Percentiles rank a stretch among this genome's conserved stretches.
Conservation (phyloP, 805 yeast species). For the Sugiyamaella chiloensis region DNA sequence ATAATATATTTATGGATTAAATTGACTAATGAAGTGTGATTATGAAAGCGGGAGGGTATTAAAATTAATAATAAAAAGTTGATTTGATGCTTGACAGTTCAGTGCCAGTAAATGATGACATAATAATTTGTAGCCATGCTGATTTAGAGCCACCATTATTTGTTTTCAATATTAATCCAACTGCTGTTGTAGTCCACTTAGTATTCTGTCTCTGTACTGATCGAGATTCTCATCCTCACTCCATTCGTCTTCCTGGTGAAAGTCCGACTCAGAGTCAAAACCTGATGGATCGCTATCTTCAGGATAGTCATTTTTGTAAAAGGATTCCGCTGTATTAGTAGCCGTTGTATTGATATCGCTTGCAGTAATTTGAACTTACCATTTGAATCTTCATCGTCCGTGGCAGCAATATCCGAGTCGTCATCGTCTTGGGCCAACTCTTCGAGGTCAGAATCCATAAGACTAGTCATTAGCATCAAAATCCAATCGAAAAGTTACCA, state of each 20-base stretch:
- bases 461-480: no score
- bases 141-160: no score
- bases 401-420: slow-evolving; percentile 29
- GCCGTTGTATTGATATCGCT: background rate
- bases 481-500: no score
- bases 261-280: slow-evolving; percentile 16
- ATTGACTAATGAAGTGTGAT: no score
- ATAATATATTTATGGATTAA: no score
- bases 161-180: no score
- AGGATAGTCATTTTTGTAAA: slow-evolving; percentile 90
- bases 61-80: no score
- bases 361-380: no score
- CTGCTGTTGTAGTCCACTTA: slow-evolving; percentile 17
- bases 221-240: slow-evolving; percentile 28
- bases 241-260: slow-evolving; percentile 21
- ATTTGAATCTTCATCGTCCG: slow-evolving; percentile 41
- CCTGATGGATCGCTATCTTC: slow-evolving; percentile 42
- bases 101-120: no score
- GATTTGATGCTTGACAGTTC: no score
- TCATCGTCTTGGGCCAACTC: slow-evolving; percentile 39
- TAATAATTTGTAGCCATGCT: no score
- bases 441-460: slow-evolving; percentile 28
- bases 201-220: slow-evolving; percentile 23
- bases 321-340: slow-evolving; percentile 64
- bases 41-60: no score